Percentiles rank a stretch among this genome's conserved stretches.
Evolutionary conservation across 768 basidiomycete species (phyloP).

Genomic region (Paxillus ammoniavirescens): DNA sequence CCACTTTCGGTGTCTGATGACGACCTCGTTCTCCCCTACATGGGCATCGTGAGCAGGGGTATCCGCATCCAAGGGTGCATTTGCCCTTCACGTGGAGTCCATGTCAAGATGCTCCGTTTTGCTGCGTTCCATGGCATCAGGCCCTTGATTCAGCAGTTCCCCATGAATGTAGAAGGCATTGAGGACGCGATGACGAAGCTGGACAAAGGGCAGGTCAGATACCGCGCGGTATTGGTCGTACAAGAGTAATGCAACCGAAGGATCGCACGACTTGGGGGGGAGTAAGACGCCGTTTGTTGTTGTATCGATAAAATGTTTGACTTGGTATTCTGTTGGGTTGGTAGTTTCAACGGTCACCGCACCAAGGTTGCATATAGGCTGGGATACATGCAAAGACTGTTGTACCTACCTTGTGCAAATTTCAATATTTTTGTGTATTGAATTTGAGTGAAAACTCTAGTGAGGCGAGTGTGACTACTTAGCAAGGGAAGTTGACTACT

Average conservation of each 20-base stretch:
- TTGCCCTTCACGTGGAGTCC: slow-evolving; percentile 25
- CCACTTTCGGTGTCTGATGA: slow-evolving; percentile 24
- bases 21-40: slow-evolving; percentile 22
- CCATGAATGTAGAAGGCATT: slow-evolving; percentile 30
- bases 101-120: slow-evolving; percentile 34
- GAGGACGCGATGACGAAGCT: slow-evolving; percentile 27
- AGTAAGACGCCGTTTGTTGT: no score
- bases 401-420: no score
- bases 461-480: no score
- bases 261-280: neutral
- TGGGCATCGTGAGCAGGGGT: slow-evolving; percentile 12
- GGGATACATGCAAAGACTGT: no score
- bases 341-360: no score
- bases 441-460: no score
- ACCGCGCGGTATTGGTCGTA: slow-evolving; percentile 30
- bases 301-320: no score
- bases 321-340: no score
- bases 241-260: neutral
- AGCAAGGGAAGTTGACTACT: no score
- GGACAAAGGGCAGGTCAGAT: slow-evolving; percentile 23
- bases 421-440: no score
- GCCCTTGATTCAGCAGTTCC: slow-evolving; percentile 33
- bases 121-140: slow-evolving; percentile 28
- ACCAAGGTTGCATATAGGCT: no score
- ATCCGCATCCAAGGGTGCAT: slow-evolving; percentile 24